Base-by-base conservation (phyloP, 176 grass and related monocot genomes). In the Thalia dealbata region DNA sequence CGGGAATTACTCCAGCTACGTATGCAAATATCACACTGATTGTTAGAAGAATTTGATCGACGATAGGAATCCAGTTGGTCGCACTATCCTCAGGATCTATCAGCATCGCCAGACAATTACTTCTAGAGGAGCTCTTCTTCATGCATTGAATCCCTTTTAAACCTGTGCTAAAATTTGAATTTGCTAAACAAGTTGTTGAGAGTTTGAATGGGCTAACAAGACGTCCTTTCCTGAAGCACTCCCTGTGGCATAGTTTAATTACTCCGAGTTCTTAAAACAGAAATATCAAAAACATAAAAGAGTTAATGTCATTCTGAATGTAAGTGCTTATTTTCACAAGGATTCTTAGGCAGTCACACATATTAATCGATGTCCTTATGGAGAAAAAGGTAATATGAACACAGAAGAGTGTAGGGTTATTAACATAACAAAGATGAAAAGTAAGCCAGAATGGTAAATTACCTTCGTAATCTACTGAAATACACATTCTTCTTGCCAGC, bases 11-110 rank as follows among this genome's bases (percentile, higher is more conserved):
- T 76, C 90, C 95, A 23, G 95, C 95, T 66, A 97, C 66, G 72
- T 92, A 92, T 10, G 95, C 73, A 65, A 97, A 84, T 28, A 92
- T 59, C 74, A 97, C 84, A 76, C 87, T 92, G 64, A 97, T 75
- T 38, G 87, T 82, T 50, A 97, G 87, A 69, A 97, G 89, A 59
- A 69, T 72, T 91, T 97, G 89, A 76, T 97, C 85, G 2, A 71
- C 80, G 76, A 85, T 27, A 62, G 85, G 69, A 29, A 86, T 29
- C 55, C 80, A 69, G 67, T 81, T 80, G 1, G 76, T 67, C 76
- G 88, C 6, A 14, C 61, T 27, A 71, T 48, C 79, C 54, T 86
- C 87, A 2, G 84, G 84, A 83, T 72, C 76, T 52, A 86, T 54
- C 35, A 96, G 35, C 0, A 80, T 73, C 54, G 82, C 75, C 46